These are phyloP conservation scores for Botryosphaeria dothidea DNA, from an alignment of 2,329 filamentous ascomycete species.

Conservation along the genomic window DNA sequence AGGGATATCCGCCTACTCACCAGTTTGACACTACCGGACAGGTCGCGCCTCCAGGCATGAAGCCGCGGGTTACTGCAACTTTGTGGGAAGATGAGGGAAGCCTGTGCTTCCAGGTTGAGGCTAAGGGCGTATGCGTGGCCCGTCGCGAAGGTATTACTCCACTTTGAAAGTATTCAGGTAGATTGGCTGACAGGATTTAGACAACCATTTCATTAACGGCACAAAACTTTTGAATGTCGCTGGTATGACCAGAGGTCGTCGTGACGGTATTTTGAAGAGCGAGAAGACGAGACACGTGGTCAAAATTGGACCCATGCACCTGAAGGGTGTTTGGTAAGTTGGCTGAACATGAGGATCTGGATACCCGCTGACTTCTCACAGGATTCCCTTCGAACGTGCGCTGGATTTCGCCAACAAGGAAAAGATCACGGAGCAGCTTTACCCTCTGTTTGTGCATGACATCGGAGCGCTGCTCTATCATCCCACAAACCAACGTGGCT, in stretches of 20 bases:
- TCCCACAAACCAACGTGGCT: conserved; percentile 83
- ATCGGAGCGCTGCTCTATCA: conserved; percentile 93
- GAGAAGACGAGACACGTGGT: conserved; percentile 96
- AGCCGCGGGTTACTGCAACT: conserved; percentile 93
- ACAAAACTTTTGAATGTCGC: conserved; percentile 97
- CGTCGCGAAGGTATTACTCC: conserved; percentile 74
- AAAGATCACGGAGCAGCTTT: conserved; percentile 94
- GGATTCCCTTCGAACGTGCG: conserved; percentile 98
- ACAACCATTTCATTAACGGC: conserved; percentile 99
- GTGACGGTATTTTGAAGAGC: conserved; percentile 96
- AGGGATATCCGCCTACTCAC: conserved; percentile 50
- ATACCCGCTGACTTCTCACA: conserved; percentile 40
- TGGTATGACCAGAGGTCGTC: conserved; percentile 92
- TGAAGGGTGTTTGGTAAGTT: conserved; percentile 92
- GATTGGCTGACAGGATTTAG: conserved; percentile 47
- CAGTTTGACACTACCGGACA: conserved; percentile 88
- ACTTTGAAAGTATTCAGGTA: neutral
- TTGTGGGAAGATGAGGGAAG: conserved; percentile 98
- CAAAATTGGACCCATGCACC: conserved; percentile 98
- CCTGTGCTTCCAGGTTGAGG: conserved; percentile 96
- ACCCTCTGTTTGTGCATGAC: conserved; percentile 96
- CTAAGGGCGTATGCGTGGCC: conserved; percentile 92
- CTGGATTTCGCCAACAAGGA: conserved; percentile 99
- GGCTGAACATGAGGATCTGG: neutral
- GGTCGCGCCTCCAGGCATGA: conserved; percentile 88